Evolutionary conservation across 441 rosid genomes (phyloP), one percentile per base, ranked within the genome.

Genomic region (Pelargonium hybrid): DNA sequence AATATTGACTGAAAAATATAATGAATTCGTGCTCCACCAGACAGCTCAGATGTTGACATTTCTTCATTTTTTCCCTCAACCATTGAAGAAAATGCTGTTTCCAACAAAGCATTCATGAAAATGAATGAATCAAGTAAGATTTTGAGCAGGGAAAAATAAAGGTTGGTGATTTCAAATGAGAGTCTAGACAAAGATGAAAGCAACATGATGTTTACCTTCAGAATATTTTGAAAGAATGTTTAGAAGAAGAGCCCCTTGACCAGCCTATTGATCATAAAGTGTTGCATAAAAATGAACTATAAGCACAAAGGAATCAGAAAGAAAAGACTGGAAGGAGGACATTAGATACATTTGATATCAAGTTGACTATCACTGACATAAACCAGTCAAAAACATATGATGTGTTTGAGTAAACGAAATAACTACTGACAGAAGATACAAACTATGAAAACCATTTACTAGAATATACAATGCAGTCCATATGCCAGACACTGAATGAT

Each of bases 241-340:
- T 77, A 95, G 83, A 25, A 95, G 87, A 79, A 95, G 88, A 76
- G 99, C 97, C 68, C 99, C 98, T 78, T 92, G 97, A 56, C 96
- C 98, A 81, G 97, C 96, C 99, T 95, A 71, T 26, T 37, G n/a
- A 71, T 73, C 72, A 74, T 69, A 76, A 69, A 69, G 20, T 63
- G 9, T 17, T 50, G 54, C 9, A 65, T 56, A 69, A 20, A 26
- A 67, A 73, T 7, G 67, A 21, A 59, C 1, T 5, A 52, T 52
- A 6, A 54, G 20, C 23, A 54, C 21, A 54, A 54, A 15, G 7
- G 8, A 54, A n/a, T 54, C 43, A 37, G 18, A 54, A 54, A 54
- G 61, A 54, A 8, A 54, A 54, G 18, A 18, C 61, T 54, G 18
- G 61, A 54, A 54, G 7, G 61, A 17, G 18, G 21, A 54, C 23